Evolutionary conservation across 2,329 filamentous ascomycete species (phyloP).

Genomic region (Gnomoniopsis smithogilvyi): DNA sequence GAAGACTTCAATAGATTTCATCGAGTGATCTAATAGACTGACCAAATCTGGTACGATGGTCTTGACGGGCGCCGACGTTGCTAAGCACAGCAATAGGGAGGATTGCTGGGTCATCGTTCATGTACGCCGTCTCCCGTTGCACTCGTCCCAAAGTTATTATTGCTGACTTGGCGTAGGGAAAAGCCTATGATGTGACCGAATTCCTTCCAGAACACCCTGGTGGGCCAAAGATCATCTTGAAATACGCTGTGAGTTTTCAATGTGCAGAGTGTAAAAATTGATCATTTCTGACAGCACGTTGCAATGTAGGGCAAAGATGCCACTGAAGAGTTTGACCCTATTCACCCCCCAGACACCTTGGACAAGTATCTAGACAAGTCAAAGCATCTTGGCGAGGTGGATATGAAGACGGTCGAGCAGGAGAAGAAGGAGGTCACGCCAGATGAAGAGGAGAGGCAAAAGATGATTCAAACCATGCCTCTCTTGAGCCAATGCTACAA

Average conservation of each 20-base stretch:
- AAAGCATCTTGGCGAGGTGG: conserved; percentile 86
- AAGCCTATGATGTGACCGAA: conserved; percentile 86
- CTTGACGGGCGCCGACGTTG: conserved; percentile 51
- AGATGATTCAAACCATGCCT: conserved; percentile 74
- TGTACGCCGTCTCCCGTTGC: conserved; percentile 37
- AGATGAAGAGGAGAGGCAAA: conserved; percentile 61
- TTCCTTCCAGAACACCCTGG: conserved; percentile 92
- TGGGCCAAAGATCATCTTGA: conserved; percentile 88
- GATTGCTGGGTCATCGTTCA: conserved; percentile 93
- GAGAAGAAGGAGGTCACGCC: conserved; percentile 63
- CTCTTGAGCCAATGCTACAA: conserved; percentile 87
- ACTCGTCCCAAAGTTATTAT: background rate
- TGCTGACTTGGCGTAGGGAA: conserved; percentile 46
- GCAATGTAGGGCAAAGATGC: conserved; percentile 75
- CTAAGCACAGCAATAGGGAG: conserved; percentile 73
- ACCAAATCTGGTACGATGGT: conserved; percentile 31
- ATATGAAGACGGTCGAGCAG: conserved; percentile 72
- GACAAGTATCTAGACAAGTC: conserved; percentile 78
- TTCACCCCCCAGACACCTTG: conserved; percentile 83
- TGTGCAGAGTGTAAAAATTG: no score
- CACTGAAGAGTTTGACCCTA: conserved; percentile 86
- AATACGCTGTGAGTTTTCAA: conserved; percentile 65
- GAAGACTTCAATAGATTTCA: background rate
- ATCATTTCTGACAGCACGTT: background rate
- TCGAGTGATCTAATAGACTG: background rate